Base-by-base conservation (phyloP, 441 rosid genomes). In the Aquilaria agallochum region DNA sequence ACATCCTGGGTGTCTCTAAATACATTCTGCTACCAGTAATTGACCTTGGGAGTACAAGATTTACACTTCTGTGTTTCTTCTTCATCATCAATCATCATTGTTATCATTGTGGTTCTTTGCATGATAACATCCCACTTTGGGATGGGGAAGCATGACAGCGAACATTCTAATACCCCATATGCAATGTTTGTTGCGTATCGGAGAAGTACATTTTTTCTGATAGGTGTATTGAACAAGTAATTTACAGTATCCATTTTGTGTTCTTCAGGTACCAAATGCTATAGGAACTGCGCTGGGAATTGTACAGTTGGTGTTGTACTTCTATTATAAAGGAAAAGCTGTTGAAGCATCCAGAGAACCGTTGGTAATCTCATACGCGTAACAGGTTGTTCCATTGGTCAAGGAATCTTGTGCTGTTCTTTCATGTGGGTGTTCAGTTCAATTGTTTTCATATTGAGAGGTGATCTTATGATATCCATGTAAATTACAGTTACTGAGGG, bases 221-320 rank as follows among this genome's bases (percentile, higher is more conserved):
- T 66, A 46, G 7, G 20, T 40, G 2, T 30, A 33, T 52, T 1
- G 15, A 20, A 9, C 48, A 73, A 57, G 42, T 40, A 30, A 51
- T 63, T 55, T 67, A 63, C 30, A 12, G 30, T 36, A 0, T 55
- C 45, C 31, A n/a, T 45, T 15, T 11, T 60, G 31, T n/a, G 49
- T 68, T 50, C 68, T 63, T 69, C 92, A 91, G 97, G 78, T 80
- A 52, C 96, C 97, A n/a, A 91, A 91, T 62, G 90, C 89, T 13
- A 78, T 91, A 33, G 97, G 96, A 63, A 73, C 90, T 27, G 45
- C 85, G 68, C 73, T 91, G 80, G 96, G 94, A 64, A 72, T 82
- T 62, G 76, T 76, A 47, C 96, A 91, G 65, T 73, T 91, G 60
- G 66, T 31, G n/a, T 78, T 91, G 76, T 88, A 85, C 68, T 82